Evolutionary conservation across 2,329 filamentous ascomycete genomes (phyloP), one percentile per base, ranked within the genome.

Genomic region (Verticillium longisporum): DNA sequence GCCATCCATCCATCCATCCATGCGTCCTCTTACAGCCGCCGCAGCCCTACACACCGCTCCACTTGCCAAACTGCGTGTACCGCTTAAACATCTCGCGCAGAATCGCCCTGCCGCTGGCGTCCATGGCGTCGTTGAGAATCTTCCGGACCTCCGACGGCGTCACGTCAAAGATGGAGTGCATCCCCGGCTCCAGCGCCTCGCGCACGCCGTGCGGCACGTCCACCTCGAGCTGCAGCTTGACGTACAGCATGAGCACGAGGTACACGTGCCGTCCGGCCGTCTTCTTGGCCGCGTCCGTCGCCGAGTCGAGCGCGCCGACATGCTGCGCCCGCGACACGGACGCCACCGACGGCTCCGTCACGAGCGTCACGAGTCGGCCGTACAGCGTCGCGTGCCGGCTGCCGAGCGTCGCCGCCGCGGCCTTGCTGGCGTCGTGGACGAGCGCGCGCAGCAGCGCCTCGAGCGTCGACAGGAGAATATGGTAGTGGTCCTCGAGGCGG

Each of bases 21-120:
- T n/a, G n/a, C n/a, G n/a, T n/a, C n/a, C n/a, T n/a, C n/a, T n/a
- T n/a, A n/a, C n/a, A n/a, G n/a, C n/a, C n/a, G 26, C 26, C 26
- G 26, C 26, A 26, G 26, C 26, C 26, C 26, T 55, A 85, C 31
- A 86, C 78, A 37, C 83, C 84, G 58, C 74, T 84, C 84, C 85
- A 88, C 75, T 86, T 87, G 53, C 85, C 85, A 75, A 87, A 87
- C 72, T 80, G 84, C 69, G 78, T 77, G 69, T 85, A 88, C 70
- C 81, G 76, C 68, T 79, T 83, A 64, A 81, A 87, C 76, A 88
- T 75, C 62, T 82, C 80, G 65, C 77, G 77, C 70, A 87, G 78
- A 33, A 88, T 79, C 1, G 82, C 84, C 63, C 86, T 75, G 6
- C 85, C 85, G 65, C 80, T 83, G 3, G 74, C 76, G 68, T 88